These are phyloP conservation scores for Aspergillus hancockii DNA, from an alignment of 495 filamentous ascomycete species.

Conservation along the genomic window DNA sequence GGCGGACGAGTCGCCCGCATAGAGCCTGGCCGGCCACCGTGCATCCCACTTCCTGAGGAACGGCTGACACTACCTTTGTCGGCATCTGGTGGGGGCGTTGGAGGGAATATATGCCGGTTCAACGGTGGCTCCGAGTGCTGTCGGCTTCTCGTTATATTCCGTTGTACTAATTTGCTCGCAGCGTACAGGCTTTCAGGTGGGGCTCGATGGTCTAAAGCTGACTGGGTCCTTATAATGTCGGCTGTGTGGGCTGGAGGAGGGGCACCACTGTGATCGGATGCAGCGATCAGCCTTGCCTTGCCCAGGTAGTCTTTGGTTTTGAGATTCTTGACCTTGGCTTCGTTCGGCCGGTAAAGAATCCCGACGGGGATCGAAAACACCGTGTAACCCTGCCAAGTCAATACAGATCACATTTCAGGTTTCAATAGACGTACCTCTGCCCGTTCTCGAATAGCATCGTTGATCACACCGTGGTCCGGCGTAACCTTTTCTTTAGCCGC, in stretches of 20 bases:
- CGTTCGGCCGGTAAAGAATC: slow-evolving; percentile 91
- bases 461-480: slow-evolving; percentile 94
- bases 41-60: slow-evolving; percentile 23
- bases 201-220: slow-evolving; percentile 68
- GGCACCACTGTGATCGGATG: slow-evolving; percentile 62
- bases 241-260: not conserved
- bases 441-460: slow-evolving; percentile 90
- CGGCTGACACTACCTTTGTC: slow-evolving; percentile 47
- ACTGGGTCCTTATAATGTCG: slow-evolving; percentile 17
- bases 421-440: slow-evolving; percentile 68
- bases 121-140: slow-evolving; percentile 87
- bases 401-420: not conserved
- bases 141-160: slow-evolving; percentile 70
- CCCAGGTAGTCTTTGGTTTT: slow-evolving; percentile 97
- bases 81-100: slow-evolving; percentile 90
- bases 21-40: slow-evolving; percentile 32
- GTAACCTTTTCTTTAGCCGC: slow-evolving; percentile 96
- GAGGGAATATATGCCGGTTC: slow-evolving; percentile 86
- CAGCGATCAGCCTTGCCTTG: slow-evolving; percentile 89
- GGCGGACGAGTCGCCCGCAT: slow-evolving; percentile 39
- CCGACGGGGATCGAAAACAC: slow-evolving; percentile 99
- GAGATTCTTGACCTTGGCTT: slow-evolving; percentile 96
- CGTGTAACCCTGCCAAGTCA: slow-evolving; percentile 72
- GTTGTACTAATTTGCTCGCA: slow-evolving; percentile 86
- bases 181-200: slow-evolving; percentile 74